Conservation (phyloP, 1,284 basidiomycete genomes). For the Sanguinoderma infundibulare region DNA sequence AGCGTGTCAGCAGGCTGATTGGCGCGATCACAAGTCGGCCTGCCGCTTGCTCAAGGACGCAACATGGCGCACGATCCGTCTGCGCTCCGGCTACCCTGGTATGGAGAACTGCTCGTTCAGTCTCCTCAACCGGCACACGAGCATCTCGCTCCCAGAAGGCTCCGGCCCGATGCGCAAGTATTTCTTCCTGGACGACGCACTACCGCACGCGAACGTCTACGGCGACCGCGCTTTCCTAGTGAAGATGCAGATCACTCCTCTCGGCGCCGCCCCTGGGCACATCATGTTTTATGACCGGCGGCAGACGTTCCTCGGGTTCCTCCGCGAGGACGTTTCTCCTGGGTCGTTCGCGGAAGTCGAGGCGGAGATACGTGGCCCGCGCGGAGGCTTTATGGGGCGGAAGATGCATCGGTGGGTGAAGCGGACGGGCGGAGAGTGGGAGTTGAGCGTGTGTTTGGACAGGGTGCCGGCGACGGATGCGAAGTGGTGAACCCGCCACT, state of each 20-base stretch:
- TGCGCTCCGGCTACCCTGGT: slow-evolving; percentile 24
- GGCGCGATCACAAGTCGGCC: slow-evolving; percentile 42
- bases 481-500: slow-evolving; percentile 27
- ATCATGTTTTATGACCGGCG: slow-evolving; percentile 47
- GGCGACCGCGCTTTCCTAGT: slow-evolving; percentile 43
- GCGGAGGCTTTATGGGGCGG: slow-evolving; percentile 21
- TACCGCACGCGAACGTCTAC: slow-evolving; percentile 38
- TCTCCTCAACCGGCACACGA: neutral
- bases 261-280: neutral
- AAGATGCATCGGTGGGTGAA: slow-evolving; percentile 40
- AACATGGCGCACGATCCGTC: slow-evolving; percentile 40
- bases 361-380: slow-evolving; percentile 21
- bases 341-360: slow-evolving; percentile 22
- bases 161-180: neutral
- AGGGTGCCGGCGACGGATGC: slow-evolving; percentile 23
- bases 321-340: slow-evolving; percentile 21
- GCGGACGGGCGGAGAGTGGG: slow-evolving; percentile 32
- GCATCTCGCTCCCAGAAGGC: neutral
- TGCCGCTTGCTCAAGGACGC: slow-evolving; percentile 46
- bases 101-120: slow-evolving; percentile 20
- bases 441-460: slow-evolving; percentile 35
- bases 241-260: slow-evolving; percentile 41
- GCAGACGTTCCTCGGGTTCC: slow-evolving; percentile 40
- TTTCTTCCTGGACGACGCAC: neutral
- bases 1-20: slow-evolving; percentile 47